Percentiles rank a stretch among this genome's conserved stretches.
phyloP scores from a whole-genome alignment of 331 rosid genomes.

The Rhamnella rubrinervis region DNA sequence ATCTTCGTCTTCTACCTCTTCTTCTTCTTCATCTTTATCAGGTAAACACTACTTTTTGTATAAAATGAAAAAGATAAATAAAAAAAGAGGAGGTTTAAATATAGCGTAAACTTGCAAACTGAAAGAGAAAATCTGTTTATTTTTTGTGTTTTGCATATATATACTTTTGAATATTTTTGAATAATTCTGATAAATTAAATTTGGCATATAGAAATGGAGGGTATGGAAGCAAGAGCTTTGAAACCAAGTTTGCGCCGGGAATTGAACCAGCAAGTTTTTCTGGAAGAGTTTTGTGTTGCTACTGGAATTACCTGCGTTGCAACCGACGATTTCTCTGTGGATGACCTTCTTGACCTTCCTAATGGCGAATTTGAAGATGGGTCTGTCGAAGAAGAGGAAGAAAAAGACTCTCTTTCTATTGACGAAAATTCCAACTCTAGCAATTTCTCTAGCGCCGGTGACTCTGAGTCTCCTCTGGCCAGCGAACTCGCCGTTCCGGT shows the following conservation, averaged over 20 bases:
- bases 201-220: constrained; percentile 58
- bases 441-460: constrained; percentile 32
- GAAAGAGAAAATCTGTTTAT: neutral
- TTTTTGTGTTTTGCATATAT: neutral
- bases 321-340: constrained; percentile 72
- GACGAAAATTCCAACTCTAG: constrained; percentile 48
- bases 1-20: neutral
- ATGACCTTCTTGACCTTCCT: constrained; percentile 74
- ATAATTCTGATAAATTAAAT: constrained; percentile 7
- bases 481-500: constrained; percentile 76
- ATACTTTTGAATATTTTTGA: neutral
- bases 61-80: too few species aligned
- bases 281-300: constrained; percentile 43
- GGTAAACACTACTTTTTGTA: neutral
- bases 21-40: constrained; percentile 7
- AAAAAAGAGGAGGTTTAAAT: neutral
- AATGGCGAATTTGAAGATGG: constrained; percentile 54
- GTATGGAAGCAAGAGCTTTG: constrained; percentile 61
- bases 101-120: neutral
- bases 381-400: constrained; percentile 32
- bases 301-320: constrained; percentile 40
- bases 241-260: constrained; percentile 69
- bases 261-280: constrained; percentile 38
- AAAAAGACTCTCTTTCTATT: constrained; percentile 41
- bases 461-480: constrained; percentile 47